A percentile compares a stretch with the other conserved stretches of the same genome.
phyloP scores from a whole-genome alignment of 495 filamentous ascomycete genomes.

The Neohortaea acidophila region DNA sequence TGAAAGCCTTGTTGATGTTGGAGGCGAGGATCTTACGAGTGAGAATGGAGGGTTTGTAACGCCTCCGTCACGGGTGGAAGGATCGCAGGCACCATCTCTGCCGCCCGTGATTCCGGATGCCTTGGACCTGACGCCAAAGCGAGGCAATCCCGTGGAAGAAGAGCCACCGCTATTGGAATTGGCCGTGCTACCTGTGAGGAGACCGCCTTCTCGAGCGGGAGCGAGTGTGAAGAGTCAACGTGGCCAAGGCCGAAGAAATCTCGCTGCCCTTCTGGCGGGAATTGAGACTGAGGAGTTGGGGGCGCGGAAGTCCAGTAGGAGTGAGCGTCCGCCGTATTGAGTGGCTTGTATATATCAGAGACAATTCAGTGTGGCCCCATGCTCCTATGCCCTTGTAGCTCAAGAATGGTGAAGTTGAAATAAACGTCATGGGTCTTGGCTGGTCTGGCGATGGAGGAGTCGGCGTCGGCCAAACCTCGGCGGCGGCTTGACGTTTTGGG shows the following conservation, averaged over 20 bases:
- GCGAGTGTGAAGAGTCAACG: constrained; percentile 2
- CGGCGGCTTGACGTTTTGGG: no score
- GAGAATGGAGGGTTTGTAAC: constrained; percentile 4
- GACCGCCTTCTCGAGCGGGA: neutral
- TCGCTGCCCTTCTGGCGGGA: neutral
- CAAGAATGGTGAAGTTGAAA: no score
- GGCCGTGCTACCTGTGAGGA: neutral
- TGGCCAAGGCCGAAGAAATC: neutral
- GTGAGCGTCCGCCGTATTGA: no score
- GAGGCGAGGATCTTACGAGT: constrained; percentile 15
- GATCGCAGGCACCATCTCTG: neutral
- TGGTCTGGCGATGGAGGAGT: no score
- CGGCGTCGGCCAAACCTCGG: no score
- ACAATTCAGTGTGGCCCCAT: no score
- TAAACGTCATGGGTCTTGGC: no score
- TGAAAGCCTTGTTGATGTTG: constrained; percentile 21
- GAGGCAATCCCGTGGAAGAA: no score
- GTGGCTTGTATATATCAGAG: no score
- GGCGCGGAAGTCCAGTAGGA: no score
- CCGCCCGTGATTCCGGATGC: neutral
- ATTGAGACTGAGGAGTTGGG: no score
- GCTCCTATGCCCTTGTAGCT: no score
- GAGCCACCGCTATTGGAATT: neutral
- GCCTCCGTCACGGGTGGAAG: neutral
- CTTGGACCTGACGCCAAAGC: neutral